Base-by-base conservation (phyloP, 2,329 filamentous ascomycete species). In the Monilinia laxa region DNA sequence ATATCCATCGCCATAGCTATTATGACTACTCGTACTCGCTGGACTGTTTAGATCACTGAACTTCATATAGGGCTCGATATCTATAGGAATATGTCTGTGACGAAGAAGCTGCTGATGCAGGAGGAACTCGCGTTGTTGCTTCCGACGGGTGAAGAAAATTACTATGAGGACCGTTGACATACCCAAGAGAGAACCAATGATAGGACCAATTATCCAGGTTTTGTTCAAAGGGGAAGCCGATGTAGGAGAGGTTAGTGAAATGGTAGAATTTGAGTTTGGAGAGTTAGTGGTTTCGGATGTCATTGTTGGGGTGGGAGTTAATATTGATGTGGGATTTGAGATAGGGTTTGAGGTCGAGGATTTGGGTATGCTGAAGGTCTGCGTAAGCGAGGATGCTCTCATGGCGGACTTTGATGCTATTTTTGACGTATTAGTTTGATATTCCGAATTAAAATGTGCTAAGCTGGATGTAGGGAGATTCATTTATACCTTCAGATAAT, bases 131-230 rank as follows among this genome's bases (percentile, higher is more conserved):
- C 49, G 62, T 31, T 47, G 52, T 40, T 72, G 69, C 63, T 70
- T 70, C 31, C 71, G 66, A 1, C 70, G 68, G 9, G 73, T 74
- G 57, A 71, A 73, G 66, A 71, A 73, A 40, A 75, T 71, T 6
- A 73, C 72, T 2, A 73, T 42, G 11, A 75, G 65, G 2, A 75
- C 70, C 2, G 73, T 74, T 9, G 65, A 54, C 18, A 75, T 67
- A 3, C 73, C 73, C 3, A 75, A 54, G 4, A 74, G 31, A 3
- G 72, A 73, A 1, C 73, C 73, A 7, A 73, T 60, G 14, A 75
- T 66, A 7, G 73, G 72, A 14, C 73, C 73, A 14, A 67, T 70
- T n/a, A 75, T 69, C 73, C 73, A 74, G 2, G 67, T 62, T n/a
- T 62, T 67, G 38, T 64, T 71, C 10, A 73, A 51, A 42, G 63